Percentiles rank a stretch among this genome's conserved stretches.
Evolutionary conservation across 2,329 filamentous ascomycete genomes (phyloP).

Genomic region (Ambrosiella xylebori): DNA sequence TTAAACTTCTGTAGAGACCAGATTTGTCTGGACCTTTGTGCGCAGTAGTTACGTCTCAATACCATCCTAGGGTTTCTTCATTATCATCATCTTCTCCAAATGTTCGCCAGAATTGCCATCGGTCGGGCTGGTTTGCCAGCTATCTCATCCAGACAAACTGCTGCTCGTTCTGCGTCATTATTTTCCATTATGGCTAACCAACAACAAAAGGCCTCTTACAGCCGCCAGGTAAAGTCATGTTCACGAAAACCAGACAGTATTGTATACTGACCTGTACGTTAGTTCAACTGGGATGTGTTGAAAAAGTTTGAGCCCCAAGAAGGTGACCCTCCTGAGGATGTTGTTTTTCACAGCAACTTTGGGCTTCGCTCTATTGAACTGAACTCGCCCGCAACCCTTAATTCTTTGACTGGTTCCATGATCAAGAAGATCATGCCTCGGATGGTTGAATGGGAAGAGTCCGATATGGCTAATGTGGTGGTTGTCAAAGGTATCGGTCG

Average conservation of each 20-base stretch:
- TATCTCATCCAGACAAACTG: conserved; percentile 25
- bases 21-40: neutral
- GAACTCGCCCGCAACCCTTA: conserved; percentile 81
- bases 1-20: too few relatives aligned
- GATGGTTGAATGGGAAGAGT: conserved; percentile 85
- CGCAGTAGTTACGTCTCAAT: neutral
- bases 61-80: neutral
- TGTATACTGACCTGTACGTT: neutral
- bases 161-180: conserved; percentile 50
- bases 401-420: conserved; percentile 90
- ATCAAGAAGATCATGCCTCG: conserved; percentile 82
- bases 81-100: conserved; percentile 3
- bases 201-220: conserved; percentile 6
- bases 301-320: neutral
- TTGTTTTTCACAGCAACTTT: conserved; percentile 77
- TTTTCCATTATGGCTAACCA: conserved; percentile 45
- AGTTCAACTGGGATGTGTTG: conserved; percentile 2
- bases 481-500: conserved; percentile 82
- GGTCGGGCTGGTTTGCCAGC: conserved; percentile 35
- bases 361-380: conserved; percentile 85
- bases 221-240: conserved; percentile 2
- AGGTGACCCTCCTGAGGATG: conserved; percentile 64
- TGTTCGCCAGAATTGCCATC: conserved; percentile 6
- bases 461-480: conserved; percentile 80
- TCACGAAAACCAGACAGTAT: neutral